phyloP scores from a whole-genome alignment of 2,329 filamentous ascomycete species.

The Apiospora aurea region DNA sequence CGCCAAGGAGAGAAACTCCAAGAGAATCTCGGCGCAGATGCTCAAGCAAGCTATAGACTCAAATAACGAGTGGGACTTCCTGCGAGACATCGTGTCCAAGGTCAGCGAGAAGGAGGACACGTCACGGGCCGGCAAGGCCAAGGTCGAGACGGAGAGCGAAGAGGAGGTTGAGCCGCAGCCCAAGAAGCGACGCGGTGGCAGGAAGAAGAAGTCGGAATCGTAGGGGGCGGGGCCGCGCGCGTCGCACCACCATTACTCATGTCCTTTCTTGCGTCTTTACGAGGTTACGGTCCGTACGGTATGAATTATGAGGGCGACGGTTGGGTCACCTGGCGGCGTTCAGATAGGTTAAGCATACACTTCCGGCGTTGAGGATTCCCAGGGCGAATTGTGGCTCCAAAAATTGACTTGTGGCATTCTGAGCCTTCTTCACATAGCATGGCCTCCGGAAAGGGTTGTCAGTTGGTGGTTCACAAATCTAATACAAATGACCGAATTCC shows the following conservation, averaged over 20 bases:
- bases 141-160: slow-evolving; percentile 61
- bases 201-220: slow-evolving; percentile 55
- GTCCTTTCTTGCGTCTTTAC: slow-evolving; percentile 22
- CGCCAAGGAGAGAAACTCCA: slow-evolving; percentile 82
- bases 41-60: slow-evolving; percentile 88
- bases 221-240: background rate
- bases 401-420: slow-evolving; percentile 17
- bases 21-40: slow-evolving; percentile 88
- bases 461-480: background rate
- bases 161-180: slow-evolving; percentile 53
- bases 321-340: slow-evolving; percentile 22
- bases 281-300: slow-evolving; percentile 23
- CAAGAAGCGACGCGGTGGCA: slow-evolving; percentile 56
- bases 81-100: slow-evolving; percentile 88
- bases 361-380: slow-evolving; percentile 23
- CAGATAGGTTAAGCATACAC: slow-evolving; percentile 21
- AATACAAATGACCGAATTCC: background rate
- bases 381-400: slow-evolving; percentile 12
- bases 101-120: slow-evolving; percentile 65
- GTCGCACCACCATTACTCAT: background rate
- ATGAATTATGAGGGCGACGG: slow-evolving; percentile 23
- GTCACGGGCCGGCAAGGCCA: slow-evolving; percentile 46
- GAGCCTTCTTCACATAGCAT: background rate
- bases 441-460: background rate
- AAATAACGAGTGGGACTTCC: slow-evolving; percentile 93